Evolutionary conservation across 2,329 filamentous ascomycete species (phyloP).

Genomic region (Aspergillus eucalypticola): DNA sequence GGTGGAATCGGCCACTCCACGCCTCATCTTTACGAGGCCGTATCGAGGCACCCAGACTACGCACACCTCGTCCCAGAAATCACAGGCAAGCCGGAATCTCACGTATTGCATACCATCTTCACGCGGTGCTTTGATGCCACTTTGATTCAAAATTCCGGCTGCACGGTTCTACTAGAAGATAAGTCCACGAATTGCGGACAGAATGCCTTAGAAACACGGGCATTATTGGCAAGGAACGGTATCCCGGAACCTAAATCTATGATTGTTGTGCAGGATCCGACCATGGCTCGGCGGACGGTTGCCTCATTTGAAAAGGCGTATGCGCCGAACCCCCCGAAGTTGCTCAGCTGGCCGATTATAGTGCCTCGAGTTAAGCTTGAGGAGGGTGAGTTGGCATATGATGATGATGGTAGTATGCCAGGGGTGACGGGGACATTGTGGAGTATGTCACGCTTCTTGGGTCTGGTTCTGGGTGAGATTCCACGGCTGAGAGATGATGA

Average conservation of each 20-base stretch:
- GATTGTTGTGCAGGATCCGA: slow-evolving; percentile 49
- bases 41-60: slow-evolving; percentile 32
- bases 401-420: background rate
- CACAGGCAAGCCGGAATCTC: slow-evolving; percentile 42
- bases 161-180: slow-evolving; percentile 44
- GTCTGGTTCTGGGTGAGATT: slow-evolving; percentile 47
- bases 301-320: slow-evolving; percentile 46
- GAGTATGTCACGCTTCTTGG: slow-evolving; percentile 42
- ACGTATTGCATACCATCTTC: slow-evolving; percentile 41
- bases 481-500: slow-evolving; percentile 46
- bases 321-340: slow-evolving; percentile 19
- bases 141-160: slow-evolving; percentile 25
- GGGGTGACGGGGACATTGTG: slow-evolving; percentile 33
- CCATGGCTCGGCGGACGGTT: slow-evolving; percentile 47
- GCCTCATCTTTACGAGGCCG: slow-evolving; percentile 43
- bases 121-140: slow-evolving; percentile 25
- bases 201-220: slow-evolving; percentile 43
- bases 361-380: slow-evolving; percentile 19
- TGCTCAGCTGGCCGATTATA: slow-evolving; percentile 28
- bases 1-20: slow-evolving; percentile 52
- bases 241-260: slow-evolving; percentile 26
- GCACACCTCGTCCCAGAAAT: slow-evolving; percentile 33
- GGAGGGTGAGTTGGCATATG: slow-evolving; percentile 11
- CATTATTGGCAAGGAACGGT: slow-evolving; percentile 35
- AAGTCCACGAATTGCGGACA: slow-evolving; percentile 50